Evolutionary conservation across 495 filamentous ascomycete genomes (phyloP).

Genomic region (Aspergillus incahuasiensis): DNA sequence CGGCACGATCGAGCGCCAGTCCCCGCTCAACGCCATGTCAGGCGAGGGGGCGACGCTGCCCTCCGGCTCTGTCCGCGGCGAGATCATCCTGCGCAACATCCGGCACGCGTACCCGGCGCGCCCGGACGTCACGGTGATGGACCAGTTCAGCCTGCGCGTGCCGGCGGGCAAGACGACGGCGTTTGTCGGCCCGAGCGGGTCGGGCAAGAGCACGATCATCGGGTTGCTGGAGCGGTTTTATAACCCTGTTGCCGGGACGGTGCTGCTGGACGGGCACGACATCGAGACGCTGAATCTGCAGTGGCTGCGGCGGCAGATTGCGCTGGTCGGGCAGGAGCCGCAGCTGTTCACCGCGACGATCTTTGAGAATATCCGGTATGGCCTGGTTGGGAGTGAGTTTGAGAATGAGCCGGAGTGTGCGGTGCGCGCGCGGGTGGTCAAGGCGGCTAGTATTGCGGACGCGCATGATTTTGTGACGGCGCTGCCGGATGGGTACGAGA

Average conservation of each 20-base stretch:
- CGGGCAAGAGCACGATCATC: conserved; percentile 88
- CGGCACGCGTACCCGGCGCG: conserved; percentile 92
- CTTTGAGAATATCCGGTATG: conserved; percentile 80
- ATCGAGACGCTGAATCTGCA: conserved; percentile 75
- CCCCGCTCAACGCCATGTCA: conserved; percentile 74
- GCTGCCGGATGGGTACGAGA: conserved; percentile 84
- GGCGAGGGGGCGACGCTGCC: conserved; percentile 65
- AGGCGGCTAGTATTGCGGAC: conserved; percentile 84
- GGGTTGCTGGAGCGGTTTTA: conserved; percentile 93
- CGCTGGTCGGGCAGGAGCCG: conserved; percentile 80
- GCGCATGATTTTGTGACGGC: conserved; percentile 82
- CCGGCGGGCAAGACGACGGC: conserved; percentile 84
- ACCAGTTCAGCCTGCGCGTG: conserved; percentile 70
- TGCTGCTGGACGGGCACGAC: conserved; percentile 79
- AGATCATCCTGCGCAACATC: conserved; percentile 73
- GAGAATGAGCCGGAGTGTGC: conserved; percentile 59
- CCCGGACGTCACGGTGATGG: conserved; percentile 81
- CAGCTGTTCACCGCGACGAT: conserved; percentile 74
- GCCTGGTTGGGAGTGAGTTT: conserved; percentile 76
- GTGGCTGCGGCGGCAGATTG: conserved; percentile 88
- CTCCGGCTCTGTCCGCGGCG: conserved; percentile 64
- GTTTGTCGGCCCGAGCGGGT: conserved; percentile 81
- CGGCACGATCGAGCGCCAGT: conserved; percentile 81
- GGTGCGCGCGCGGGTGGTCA: conserved; percentile 60
- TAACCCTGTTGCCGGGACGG: conserved; percentile 73